A percentile compares a stretch with the other conserved stretches of the same genome.
These are phyloP conservation scores for Salvia sclarea DNA, from an alignment of 305 asterid genomes.

Conservation along the genomic window DNA sequence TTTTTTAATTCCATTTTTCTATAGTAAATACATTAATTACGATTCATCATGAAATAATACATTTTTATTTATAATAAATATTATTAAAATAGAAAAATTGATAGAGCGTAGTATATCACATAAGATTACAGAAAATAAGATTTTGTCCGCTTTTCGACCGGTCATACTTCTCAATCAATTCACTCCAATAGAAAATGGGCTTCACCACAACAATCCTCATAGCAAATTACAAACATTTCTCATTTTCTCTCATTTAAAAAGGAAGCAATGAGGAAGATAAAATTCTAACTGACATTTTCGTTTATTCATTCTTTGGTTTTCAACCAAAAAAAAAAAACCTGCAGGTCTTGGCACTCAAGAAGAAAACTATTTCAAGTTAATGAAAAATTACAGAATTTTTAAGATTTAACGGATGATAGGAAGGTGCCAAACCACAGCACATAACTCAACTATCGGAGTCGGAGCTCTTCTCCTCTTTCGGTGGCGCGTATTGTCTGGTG, in stretches of 20 bases:
- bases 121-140: no score
- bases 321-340: neutral
- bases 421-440: neutral
- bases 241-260: neutral
- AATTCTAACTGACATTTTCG: neutral
- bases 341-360: neutral
- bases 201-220: neutral
- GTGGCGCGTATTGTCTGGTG: constrained; percentile 78
- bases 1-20: no score
- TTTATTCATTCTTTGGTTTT: neutral
- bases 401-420: neutral
- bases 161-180: neutral
- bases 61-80: no score
- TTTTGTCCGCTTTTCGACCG: no score
- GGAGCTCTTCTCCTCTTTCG: constrained; percentile 64
- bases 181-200: neutral
- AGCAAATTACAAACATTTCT: neutral
- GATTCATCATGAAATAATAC: no score
- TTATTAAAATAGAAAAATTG: no score
- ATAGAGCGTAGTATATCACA: no score
- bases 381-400: neutral
- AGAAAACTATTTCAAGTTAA: neutral
- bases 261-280: neutral
- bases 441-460: constrained; percentile 48
- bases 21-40: no score